phyloP scores from a whole-genome alignment of 208 protist genomes.

The Leishmania mexicana region DNA sequence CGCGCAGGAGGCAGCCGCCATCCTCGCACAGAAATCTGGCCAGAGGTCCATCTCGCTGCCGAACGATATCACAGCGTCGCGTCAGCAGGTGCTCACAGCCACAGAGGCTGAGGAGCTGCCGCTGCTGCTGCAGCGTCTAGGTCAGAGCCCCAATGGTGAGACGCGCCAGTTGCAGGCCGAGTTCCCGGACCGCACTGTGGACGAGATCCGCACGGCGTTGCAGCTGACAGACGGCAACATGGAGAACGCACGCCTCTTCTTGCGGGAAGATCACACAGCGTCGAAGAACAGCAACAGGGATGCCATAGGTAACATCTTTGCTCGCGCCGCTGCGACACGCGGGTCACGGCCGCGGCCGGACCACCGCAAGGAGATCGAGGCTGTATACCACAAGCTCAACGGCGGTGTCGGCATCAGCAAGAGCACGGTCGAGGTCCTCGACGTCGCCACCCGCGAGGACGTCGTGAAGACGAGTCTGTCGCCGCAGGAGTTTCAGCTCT shows the following conservation, averaged over 20 bases:
- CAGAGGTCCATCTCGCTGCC: slow-evolving; percentile 1
- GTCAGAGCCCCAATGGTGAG: slow-evolving; percentile 1
- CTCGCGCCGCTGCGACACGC: slow-evolving; percentile 21
- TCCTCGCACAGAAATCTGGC: slow-evolving; percentile 40
- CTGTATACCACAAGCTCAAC: slow-evolving; percentile 40
- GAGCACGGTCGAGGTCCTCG: slow-evolving; percentile 12
- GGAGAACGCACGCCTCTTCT: slow-evolving; percentile 31
- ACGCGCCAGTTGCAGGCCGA: slow-evolving; percentile 17
- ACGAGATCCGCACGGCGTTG: slow-evolving; percentile 33
- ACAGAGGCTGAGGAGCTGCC: slow-evolving; percentile 16
- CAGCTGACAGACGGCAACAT: slow-evolving; percentile 50
- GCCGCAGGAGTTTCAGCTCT: slow-evolving; percentile 8
- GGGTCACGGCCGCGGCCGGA: slow-evolving; percentile 13
- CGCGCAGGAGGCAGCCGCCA: slow-evolving; percentile 44
- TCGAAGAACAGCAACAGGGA: slow-evolving; percentile 15
- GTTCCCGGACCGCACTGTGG: slow-evolving; percentile 36
- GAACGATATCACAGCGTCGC: slow-evolving; percentile 9
- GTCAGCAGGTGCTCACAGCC: slow-evolving; percentile 13
- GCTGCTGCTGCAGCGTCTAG: slow-evolving; percentile 8
- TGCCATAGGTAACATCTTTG: slow-evolving; percentile 35
- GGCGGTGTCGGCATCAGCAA: slow-evolving; percentile 25
- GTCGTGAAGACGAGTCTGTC: slow-evolving; percentile 19
- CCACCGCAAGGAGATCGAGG: slow-evolving; percentile 13
- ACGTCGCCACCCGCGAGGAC: not conserved
- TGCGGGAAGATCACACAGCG: slow-evolving; percentile 19